A percentile compares a stretch with the other conserved stretches of the same genome.
phyloP scores from a whole-genome alignment of 2,329 filamentous ascomycete species.

The Aschersonia sp. region DNA sequence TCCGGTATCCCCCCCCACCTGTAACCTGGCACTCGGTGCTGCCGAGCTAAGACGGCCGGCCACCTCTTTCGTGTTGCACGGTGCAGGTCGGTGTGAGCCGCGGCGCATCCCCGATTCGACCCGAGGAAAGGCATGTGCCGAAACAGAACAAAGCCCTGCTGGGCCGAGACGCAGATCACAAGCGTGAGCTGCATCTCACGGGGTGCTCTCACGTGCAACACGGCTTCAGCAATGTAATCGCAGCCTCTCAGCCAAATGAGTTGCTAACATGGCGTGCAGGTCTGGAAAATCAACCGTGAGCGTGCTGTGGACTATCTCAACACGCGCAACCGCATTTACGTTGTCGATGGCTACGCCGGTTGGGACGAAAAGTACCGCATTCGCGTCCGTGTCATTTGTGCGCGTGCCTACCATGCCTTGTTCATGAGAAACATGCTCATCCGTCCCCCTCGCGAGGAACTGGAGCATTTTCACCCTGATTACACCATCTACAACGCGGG shows the following conservation, averaged over 20 bases:
- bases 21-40: background rate
- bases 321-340: conserved; percentile 96
- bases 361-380: conserved; percentile 99
- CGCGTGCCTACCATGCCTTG: conserved; percentile 95
- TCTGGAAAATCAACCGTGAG: conserved; percentile 99
- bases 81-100: no score
- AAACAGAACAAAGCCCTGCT: no score
- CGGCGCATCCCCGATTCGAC: background rate
- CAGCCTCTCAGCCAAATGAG: background rate
- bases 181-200: no score
- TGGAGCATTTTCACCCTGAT: conserved; percentile 95
- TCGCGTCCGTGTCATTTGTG: conserved; percentile 93
- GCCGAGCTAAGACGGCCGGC: no score
- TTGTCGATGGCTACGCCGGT: conserved; percentile 91
- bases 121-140: background rate
- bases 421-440: conserved; percentile 99
- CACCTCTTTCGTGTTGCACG: no score
- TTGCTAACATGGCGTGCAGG: conserved; percentile 34
- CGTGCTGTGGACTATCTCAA: conserved; percentile 98
- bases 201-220: background rate
- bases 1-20: background rate
- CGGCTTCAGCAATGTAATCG: conserved; percentile 2
- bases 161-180: no score
- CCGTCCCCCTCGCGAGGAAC: conserved; percentile 76
- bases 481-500: conserved; percentile 99